Conservation (phyloP, 202 grass and related monocot species). For the Bolboschoenoplectus hybrid region DNA sequence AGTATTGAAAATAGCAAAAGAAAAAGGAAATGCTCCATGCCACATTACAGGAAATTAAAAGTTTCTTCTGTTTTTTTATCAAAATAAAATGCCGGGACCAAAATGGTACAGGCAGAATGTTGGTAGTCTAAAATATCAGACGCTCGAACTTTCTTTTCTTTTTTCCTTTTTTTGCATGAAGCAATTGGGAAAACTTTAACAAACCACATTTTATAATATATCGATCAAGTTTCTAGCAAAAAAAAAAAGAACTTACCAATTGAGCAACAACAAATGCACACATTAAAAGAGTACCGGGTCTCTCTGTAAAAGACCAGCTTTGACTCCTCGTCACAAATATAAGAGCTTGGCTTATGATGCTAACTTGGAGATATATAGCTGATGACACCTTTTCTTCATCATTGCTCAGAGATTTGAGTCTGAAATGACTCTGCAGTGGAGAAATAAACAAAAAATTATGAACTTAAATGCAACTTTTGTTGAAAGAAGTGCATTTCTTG, state of each 20-base stretch:
- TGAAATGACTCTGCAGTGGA: conserved; percentile 58
- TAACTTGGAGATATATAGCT: conserved; percentile 82
- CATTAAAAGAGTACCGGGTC: conserved; percentile 64
- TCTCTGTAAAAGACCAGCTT: conserved; percentile 60
- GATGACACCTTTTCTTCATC: conserved; percentile 64
- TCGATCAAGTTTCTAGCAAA: background rate
- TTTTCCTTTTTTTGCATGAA: background rate
- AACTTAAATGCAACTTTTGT: background rate
- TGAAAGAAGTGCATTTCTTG: background rate
- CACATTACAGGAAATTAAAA: background rate
- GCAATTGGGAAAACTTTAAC: background rate
- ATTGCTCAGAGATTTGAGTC: conserved; percentile 54
- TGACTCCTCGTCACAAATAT: conserved; percentile 84
- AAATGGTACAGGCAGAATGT: background rate
- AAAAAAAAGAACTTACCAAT: conserved; percentile 47
- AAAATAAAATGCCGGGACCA: background rate
- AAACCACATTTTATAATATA: conserved; percentile 2
- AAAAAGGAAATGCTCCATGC: background rate
- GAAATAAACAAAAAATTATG: conserved; percentile 19
- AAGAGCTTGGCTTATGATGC: conserved; percentile 80
- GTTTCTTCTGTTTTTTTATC: background rate
- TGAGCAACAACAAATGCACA: conserved; percentile 69
- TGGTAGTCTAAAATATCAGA: background rate
- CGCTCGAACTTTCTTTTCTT: background rate
- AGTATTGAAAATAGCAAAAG: background rate